A percentile compares a stretch with the other conserved stretches of the same genome.
Evolutionary conservation across 2,329 filamentous ascomycete genomes (phyloP).

Genomic region (Xylaria sp.): DNA sequence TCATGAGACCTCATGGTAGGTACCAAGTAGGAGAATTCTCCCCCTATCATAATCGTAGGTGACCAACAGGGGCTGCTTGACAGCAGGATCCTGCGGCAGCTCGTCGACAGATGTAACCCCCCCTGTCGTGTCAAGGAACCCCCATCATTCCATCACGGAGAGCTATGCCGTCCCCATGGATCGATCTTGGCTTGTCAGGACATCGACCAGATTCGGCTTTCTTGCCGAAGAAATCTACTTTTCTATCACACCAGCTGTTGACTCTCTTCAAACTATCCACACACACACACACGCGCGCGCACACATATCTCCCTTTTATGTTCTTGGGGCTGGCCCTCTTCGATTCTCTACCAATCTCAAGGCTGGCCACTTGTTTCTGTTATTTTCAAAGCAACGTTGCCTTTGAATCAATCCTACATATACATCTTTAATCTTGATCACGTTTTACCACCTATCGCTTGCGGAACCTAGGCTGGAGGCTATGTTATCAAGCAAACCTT

Average conservation of each 20-base stretch:
- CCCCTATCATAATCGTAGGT: background rate
- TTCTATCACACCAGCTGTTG: conserved; percentile 37
- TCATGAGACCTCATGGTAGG: background rate
- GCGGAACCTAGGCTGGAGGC: conserved; percentile 23
- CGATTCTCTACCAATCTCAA: conserved; percentile 42
- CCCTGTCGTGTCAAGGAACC: conserved; percentile 22
- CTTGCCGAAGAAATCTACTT: conserved; percentile 40
- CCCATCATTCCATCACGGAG: conserved; percentile 15
- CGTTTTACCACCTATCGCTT: conserved; percentile 17
- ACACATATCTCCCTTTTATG: conserved; percentile 31
- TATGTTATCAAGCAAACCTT: conserved; percentile 42
- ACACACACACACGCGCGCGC: conserved; percentile 17
- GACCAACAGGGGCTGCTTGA: conserved; percentile 25
- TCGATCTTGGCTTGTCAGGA: conserved; percentile 15
- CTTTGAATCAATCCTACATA: background rate
- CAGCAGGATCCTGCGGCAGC: conserved; percentile 26
- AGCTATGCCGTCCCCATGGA: conserved; percentile 33
- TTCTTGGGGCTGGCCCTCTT: conserved; percentile 47
- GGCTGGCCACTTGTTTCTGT: conserved; percentile 38
- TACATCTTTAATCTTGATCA: background rate
- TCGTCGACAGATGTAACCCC: conserved; percentile 29
- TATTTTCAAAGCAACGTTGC: background rate
- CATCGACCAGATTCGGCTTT: conserved; percentile 16
- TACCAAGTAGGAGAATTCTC: background rate
- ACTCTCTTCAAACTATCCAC: conserved; percentile 36